Base-by-base conservation (phyloP, 305 asterid genomes). In the Fraxinus xanthoxyloides region DNA sequence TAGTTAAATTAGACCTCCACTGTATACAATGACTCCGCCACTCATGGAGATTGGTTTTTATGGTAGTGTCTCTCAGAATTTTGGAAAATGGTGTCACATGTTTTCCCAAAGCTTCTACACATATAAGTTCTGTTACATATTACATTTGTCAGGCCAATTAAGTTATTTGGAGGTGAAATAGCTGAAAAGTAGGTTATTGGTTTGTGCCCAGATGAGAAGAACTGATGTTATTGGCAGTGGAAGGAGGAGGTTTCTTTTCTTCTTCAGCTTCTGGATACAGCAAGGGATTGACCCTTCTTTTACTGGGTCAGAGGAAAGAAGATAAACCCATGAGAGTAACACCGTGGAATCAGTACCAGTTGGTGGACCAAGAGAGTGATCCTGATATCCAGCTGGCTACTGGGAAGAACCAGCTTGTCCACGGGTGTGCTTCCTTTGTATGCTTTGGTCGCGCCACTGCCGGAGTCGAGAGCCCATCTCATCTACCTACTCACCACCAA, bases 181-280 rank as follows among this genome's bases (percentile, higher is more conserved):
- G 35, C 84, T 77, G 82, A 77, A 82, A 77, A 82, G 79, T 85
- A 84, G 81, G 77, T 76, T 80, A 80, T 80, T 84, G 77, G 78
- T 54, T 83, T 88, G 82, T 89, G 90, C 84, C 83, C 93, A 87
- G 94, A 95, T 95, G 99, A 92, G 91, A 91, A 87, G 94, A 86
- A 87, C 98, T 87, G 91, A 95, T 95, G 99, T 90, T 95, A 93
- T 90, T 95, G 81, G 97, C 99, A 83, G 97, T 90, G 86, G 99
- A 34, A 34, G 36, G 36, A 34, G 36, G 36, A 34, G 36, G 36
- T 7, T 34, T 34, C 7, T 34, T 34, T 92, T 95, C 98, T 82
- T 90, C 99, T 86, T 95, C 99, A 80, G 99, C 94, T 26, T 91
- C 97, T 77, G 98, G 99, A 73, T 95, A 95, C 87, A 93, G 97